phyloP scores from a whole-genome alignment of 73 alveolate genomes.

The Paramecium caudatum region DNA sequence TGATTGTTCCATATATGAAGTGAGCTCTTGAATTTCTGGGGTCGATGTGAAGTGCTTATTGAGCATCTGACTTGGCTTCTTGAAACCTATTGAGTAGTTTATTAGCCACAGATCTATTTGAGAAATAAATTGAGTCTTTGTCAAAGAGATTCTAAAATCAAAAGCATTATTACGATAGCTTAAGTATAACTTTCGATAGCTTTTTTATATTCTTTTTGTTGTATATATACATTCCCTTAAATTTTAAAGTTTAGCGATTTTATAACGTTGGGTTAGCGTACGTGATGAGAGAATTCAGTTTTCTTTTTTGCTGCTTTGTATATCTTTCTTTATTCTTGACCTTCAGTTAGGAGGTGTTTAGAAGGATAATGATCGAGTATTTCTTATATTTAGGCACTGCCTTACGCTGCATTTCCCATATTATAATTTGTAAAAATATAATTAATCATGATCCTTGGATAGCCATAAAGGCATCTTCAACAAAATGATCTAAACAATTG shows the following conservation, averaged over 20 bases:
- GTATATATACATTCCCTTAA: conserved; percentile 10
- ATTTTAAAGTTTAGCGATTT: not conserved
- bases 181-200: conserved; percentile 43
- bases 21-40: conserved; percentile 7
- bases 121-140: conserved; percentile 20
- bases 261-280: not conserved
- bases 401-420: conserved; percentile 21
- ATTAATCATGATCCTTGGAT: not conserved
- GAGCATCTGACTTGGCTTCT: conserved; percentile 48
- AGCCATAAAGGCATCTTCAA: not conserved
- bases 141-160: not conserved
- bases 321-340: not conserved
- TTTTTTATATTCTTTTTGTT: not conserved
- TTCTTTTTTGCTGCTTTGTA: not conserved
- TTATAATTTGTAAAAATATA: not conserved
- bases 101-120: conserved; percentile 59
- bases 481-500: not conserved
- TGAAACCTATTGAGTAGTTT: not conserved
- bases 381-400: not conserved
- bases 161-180: not conserved
- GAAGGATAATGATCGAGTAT: not conserved
- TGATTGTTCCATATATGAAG: conserved; percentile 14
- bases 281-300: not conserved
- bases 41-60: conserved; percentile 23
- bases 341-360: not conserved